These are phyloP conservation scores for Fusarium citri DNA, from an alignment of 2,329 filamentous ascomycete species.

Conservation along the genomic window DNA sequence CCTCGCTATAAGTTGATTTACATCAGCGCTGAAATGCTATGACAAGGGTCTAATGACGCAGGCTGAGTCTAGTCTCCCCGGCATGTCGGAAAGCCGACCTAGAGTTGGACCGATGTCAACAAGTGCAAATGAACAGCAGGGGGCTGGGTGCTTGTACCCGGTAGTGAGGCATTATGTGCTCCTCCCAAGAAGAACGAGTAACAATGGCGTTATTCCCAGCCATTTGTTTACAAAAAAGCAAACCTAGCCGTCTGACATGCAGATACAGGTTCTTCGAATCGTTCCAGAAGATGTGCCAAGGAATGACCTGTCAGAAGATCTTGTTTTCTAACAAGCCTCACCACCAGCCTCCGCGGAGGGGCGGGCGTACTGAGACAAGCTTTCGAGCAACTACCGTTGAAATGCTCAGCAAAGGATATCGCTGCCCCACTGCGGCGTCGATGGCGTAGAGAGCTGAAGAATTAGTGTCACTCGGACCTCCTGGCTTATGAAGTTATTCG, in stretches of 20 bases:
- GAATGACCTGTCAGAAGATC: rapidly evolving
- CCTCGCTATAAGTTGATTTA: neutral
- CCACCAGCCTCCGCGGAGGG: neutral
- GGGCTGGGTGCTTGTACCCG: neutral
- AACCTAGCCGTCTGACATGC: too few species aligned
- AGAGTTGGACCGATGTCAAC: neutral
- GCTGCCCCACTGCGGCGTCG: neutral
- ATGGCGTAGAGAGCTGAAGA: neutral
- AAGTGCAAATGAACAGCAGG: neutral
- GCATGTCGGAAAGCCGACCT: neutral
- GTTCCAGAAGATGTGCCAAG: rapidly evolving
- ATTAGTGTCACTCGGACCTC: neutral
- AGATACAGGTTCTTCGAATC: neutral
- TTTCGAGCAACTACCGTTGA: neutral
- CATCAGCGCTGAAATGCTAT: neutral
- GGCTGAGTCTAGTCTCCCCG: neutral
- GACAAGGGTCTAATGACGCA: neutral
- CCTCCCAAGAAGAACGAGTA: neutral
- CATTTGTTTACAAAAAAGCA: neutral
- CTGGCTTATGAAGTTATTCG: neutral
- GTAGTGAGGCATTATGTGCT: neutral
- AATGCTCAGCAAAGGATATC: neutral
- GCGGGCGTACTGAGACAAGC: neutral
- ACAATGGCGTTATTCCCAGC: neutral
- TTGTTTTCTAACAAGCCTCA: rapidly evolving